phyloP scores from a whole-genome alignment of 164 flowering plant species.

The Euptelea pleiosperma region DNA sequence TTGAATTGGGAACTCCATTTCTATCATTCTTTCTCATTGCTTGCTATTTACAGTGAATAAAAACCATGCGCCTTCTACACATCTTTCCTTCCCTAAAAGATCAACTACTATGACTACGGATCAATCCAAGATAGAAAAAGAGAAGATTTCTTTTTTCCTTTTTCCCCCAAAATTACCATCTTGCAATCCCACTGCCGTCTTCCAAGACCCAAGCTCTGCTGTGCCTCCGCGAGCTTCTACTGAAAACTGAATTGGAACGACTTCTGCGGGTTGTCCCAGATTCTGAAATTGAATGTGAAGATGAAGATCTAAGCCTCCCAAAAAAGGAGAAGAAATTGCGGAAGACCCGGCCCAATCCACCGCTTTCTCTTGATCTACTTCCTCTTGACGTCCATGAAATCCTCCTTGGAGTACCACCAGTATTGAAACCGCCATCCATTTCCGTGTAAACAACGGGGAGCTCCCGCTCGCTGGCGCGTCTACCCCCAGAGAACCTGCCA shows the following conservation, averaged over 20 bases:
- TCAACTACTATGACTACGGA: neutral
- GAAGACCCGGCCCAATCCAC: slow-evolving; percentile 46
- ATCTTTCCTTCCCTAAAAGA: neutral
- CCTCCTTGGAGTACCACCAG: slow-evolving; percentile 42
- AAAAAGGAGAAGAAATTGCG: slow-evolving; percentile 46
- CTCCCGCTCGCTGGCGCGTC: slow-evolving; percentile 45
- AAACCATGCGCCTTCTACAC: neutral
- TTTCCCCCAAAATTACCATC: slow-evolving; percentile 18
- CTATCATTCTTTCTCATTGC: slow-evolving; percentile 6
- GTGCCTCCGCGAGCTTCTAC: slow-evolving; percentile 35
- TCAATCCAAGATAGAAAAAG: slow-evolving; percentile 1
- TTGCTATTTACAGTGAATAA: slow-evolving; percentile 25
- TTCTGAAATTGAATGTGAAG: slow-evolving; percentile 27
- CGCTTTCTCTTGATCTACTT: slow-evolving; percentile 35
- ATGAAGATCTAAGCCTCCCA: slow-evolving; percentile 35
- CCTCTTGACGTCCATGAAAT: slow-evolving; percentile 45
- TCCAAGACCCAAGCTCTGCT: slow-evolving; percentile 49
- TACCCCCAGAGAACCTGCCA: slow-evolving; percentile 62
- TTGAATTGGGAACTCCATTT: slow-evolving; percentile 8
- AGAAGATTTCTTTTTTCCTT: neutral
- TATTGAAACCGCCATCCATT: slow-evolving; percentile 58
- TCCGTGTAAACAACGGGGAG: slow-evolving; percentile 70
- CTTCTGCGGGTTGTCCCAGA: slow-evolving; percentile 18
- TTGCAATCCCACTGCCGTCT: slow-evolving; percentile 26
- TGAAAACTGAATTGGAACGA: slow-evolving; percentile 28